Evolutionary conservation across 1,284 basidiomycete species (phyloP), one percentile per base, ranked within the genome.

Genomic region (Cryptococcus amylolentus): DNA sequence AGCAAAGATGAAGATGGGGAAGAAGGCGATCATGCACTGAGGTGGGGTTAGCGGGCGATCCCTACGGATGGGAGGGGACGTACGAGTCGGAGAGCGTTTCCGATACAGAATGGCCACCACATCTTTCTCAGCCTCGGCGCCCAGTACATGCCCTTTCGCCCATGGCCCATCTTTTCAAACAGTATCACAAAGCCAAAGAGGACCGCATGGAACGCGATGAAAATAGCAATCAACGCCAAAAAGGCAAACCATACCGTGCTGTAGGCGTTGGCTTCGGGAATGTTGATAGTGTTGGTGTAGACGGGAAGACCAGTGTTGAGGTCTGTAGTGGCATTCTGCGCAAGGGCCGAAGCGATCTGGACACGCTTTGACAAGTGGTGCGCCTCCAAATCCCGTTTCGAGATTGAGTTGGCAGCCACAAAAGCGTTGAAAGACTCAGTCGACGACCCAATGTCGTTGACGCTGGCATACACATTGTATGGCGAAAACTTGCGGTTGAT

Each of bases 181-280:
- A 79, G 51, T 23, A 79, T 62, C 10, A 84, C 55, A 14, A 81
- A 46, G 2, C 69, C 77, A 63, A 83, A 88, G 18, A 81, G 80
- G n/a, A 87, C 38, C 2, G 72, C 78, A 49, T 88, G 80, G 7
- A 82, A 62, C 1, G 71, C 82, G 12, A 84, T 49, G 3, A 81
- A 72, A 61, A 88, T 83, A 16, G 81, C 84, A 56, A 84, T 72
- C 46, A 88, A 69, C 49, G 88, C 84, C 60, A 93, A 81, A 14
- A 80, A 78, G 54, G 82, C 80, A 52, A 93, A 79, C 74, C 93
- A 93, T 35, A 87, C 78, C 2, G 88, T 91, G 81, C 88, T 87
- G 77, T 89, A 92, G 3, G 88, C 86, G 75, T 92, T 92, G 47
- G 86, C 87, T 0, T 85, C 86, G 5, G 86, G 84, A 59, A 93